Conservation (phyloP, 768 basidiomycete genomes). For the Tricholoma matsutake region DNA sequence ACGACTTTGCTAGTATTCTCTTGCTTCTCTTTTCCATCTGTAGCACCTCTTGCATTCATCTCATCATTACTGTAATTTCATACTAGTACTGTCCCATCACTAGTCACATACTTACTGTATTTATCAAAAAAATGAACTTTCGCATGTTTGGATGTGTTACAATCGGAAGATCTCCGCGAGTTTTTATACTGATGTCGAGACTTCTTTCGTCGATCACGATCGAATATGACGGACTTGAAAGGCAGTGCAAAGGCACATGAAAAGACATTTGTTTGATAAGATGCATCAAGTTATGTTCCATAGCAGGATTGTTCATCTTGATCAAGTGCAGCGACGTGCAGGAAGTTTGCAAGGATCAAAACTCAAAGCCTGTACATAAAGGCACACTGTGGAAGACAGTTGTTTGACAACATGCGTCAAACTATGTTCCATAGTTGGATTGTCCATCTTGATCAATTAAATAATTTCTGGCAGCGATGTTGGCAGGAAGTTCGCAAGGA, state of each 20-base stretch:
- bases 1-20: background rate
- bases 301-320: background rate
- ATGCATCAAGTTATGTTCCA: background rate
- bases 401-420: background rate
- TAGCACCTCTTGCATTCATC: background rate
- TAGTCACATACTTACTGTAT: conserved; percentile 2
- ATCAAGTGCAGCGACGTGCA: background rate
- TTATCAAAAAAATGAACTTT: conserved; percentile 3
- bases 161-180: background rate
- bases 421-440: background rate
- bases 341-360: too few relatives aligned
- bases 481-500: too few relatives aligned
- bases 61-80: background rate
- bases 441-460: too few relatives aligned
- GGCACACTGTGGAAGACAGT: background rate
- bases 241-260: background rate
- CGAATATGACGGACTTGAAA: background rate
- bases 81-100: background rate
- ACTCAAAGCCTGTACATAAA: background rate
- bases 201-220: conserved; percentile 1
- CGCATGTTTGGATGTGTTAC: conserved; percentile 3
- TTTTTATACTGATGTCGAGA: background rate
- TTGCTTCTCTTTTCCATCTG: background rate
- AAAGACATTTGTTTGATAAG: background rate
- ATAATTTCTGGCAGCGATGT: background rate